Evolutionary conservation across 148 eudicot genomes (phyloP).

Genomic region (Simmondsia chinensis): DNA sequence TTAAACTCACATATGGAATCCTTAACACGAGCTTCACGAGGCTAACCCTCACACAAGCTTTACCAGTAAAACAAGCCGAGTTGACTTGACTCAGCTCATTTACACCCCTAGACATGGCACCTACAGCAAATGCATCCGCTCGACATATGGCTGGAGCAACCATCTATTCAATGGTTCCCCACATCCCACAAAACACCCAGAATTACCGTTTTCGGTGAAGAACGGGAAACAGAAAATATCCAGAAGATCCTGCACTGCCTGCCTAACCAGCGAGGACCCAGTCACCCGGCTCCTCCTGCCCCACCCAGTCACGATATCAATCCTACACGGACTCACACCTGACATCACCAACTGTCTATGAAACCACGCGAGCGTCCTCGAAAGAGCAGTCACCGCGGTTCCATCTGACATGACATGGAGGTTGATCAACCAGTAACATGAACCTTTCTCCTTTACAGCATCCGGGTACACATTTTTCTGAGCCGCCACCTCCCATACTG

Average conservation of each 20-base stretch:
- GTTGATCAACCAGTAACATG: constrained; percentile 91
- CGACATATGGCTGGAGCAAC: constrained; percentile 72
- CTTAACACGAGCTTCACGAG: no score
- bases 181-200: constrained; percentile 92
- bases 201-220: constrained; percentile 60
- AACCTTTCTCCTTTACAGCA: constrained; percentile 55
- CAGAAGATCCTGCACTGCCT: constrained; percentile 82
- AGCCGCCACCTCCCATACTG: constrained; percentile 97
- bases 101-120: neutral
- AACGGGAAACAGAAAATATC: constrained; percentile 67
- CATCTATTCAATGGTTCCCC: constrained; percentile 84
- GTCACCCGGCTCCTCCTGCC: constrained; percentile 91
- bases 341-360: constrained; percentile 48
- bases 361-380: constrained; percentile 89
- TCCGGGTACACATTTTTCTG: constrained; percentile 89
- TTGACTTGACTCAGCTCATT: no score
- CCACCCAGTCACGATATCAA: constrained; percentile 98
- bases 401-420: constrained; percentile 99
- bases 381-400: constrained; percentile 88
- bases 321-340: constrained; percentile 55
- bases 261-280: constrained; percentile 76
- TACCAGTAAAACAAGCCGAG: no score
- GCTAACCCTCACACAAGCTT: no score
- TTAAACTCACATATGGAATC: no score
- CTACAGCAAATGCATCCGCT: constrained; percentile 93